phyloP scores from a whole-genome alignment of 306 rosid genomes.

The Notholithocarpus densiflorus region DNA sequence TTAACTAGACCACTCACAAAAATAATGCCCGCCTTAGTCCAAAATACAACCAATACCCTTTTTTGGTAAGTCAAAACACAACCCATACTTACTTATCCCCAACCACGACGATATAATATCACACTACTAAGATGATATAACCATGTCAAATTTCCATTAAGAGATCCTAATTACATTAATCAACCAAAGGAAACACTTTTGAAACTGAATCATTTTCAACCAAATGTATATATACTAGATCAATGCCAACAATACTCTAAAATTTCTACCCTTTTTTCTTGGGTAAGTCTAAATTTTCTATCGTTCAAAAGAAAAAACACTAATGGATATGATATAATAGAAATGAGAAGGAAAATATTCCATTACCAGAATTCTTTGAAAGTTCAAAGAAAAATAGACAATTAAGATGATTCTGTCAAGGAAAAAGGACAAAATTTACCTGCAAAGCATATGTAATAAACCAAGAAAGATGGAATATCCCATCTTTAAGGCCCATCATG shows the following conservation, averaged over 20 bases:
- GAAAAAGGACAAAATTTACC: constrained; percentile 42
- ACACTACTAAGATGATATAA: neutral
- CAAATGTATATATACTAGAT: neutral
- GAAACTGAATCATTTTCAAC: constrained; percentile 2
- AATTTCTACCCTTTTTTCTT: neutral
- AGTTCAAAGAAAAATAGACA: neutral
- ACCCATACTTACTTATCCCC: neutral
- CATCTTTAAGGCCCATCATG: constrained; percentile 97
- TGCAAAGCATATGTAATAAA: constrained; percentile 83
- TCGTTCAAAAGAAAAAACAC: neutral
- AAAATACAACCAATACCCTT: neutral
- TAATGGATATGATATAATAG: neutral
- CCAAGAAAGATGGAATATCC: constrained; percentile 91
- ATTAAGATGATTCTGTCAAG: neutral
- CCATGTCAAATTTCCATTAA: neutral
- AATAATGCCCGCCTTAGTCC: neutral
- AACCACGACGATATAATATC: neutral
- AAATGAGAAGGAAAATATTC: neutral
- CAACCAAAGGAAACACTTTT: neutral
- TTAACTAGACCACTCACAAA: neutral
- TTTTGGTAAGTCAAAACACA: too few relatives aligned
- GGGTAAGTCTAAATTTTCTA: too few relatives aligned
- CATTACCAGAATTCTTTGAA: neutral
- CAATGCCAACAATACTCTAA: neutral
- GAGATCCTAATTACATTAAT: neutral